Evolutionary conservation across 345 rosid genomes (phyloP).

Genomic region (Citrus unshiu): DNA sequence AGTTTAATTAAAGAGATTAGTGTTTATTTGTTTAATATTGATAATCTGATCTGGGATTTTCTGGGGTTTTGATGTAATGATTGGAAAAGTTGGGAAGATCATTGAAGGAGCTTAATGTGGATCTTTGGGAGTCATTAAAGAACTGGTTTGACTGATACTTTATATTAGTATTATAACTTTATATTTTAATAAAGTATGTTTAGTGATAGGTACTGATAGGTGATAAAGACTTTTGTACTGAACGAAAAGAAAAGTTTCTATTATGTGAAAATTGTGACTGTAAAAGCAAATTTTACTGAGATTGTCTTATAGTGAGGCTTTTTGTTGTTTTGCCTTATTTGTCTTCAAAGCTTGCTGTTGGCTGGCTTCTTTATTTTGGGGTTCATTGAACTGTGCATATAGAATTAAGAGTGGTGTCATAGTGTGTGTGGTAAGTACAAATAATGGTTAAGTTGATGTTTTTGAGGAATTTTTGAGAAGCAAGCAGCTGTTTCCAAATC

Average conservation of each 20-base stretch:
- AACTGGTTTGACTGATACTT: constrained; percentile 30
- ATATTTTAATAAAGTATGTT: neutral
- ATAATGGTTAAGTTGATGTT: constrained; percentile 21
- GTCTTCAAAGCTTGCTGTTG: constrained; percentile 30
- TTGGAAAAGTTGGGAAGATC: constrained; percentile 20
- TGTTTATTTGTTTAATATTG: neutral
- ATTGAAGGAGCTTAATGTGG: constrained; percentile 24
- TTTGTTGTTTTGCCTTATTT: constrained; percentile 7
- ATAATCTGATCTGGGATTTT: constrained; percentile 21
- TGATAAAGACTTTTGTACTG: constrained; percentile 23
- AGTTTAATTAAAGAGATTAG: neutral
- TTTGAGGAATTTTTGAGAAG: constrained; percentile 15
- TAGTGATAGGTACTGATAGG: constrained; percentile 21
- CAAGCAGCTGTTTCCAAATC: neutral
- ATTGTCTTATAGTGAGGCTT: constrained; percentile 19
- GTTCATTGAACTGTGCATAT: constrained; percentile 23
- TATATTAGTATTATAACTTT: constrained; percentile 5
- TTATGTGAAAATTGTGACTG: constrained; percentile 16
- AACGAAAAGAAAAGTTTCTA: constrained; percentile 7
- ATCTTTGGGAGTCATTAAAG: constrained; percentile 26
- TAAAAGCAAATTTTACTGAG: constrained; percentile 16
- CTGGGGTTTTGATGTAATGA: constrained; percentile 21
- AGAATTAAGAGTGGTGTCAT: neutral
- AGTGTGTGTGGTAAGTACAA: constrained; percentile 16
- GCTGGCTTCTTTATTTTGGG: constrained; percentile 13